Base-by-base conservation (phyloP, 106 monocot species). In the Apostasia shenzhenica region DNA sequence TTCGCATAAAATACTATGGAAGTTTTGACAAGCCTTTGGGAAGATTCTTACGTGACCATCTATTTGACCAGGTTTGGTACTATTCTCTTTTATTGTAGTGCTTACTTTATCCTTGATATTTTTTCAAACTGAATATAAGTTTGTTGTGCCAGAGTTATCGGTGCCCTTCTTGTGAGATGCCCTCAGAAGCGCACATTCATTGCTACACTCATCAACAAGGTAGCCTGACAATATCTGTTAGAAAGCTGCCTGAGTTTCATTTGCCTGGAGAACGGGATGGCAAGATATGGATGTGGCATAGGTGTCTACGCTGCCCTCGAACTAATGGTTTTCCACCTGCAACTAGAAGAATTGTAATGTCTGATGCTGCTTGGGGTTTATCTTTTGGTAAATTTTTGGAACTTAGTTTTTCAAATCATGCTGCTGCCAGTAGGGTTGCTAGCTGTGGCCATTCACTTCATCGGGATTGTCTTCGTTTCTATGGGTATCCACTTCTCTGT, bases 361-460 rank as follows among this genome's bases (percentile, higher is more conserved):
- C 90, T 70, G 83, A 84, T 83, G 90, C 86, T 71, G 83, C 86
- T 58, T 86, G 86, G 86, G 83, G 90, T 75, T 74, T 91, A 70
- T 91, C 90, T 72, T 86, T 91, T 76, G 90, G 90, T 64, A 83
- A 86, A 73, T 91, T 86, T 74, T 79, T 91, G 84, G 90, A 91
- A 72, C 86, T 91, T 68, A 86, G 90, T 59, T 86, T 91, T 79
- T 90, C 93, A 48, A 93, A 99, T 79, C 92, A 93, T 81, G 83
- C 87, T 72, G 90, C 99, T 67, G 90, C 92, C 55, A 99, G 85
- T 78, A 83, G 93, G 81, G 99, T 99, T 2, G 99, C 99, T 52
- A 85, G 83, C 67, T 99, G 99, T 72, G 93, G 99, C 1, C 93
- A 99, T 72, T 93, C 92, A 72, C 87, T 99, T 73, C 99, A 99